Evolutionary conservation across 140 eudicot genomes (phyloP).

Genomic region (Anethum foeniculum): DNA sequence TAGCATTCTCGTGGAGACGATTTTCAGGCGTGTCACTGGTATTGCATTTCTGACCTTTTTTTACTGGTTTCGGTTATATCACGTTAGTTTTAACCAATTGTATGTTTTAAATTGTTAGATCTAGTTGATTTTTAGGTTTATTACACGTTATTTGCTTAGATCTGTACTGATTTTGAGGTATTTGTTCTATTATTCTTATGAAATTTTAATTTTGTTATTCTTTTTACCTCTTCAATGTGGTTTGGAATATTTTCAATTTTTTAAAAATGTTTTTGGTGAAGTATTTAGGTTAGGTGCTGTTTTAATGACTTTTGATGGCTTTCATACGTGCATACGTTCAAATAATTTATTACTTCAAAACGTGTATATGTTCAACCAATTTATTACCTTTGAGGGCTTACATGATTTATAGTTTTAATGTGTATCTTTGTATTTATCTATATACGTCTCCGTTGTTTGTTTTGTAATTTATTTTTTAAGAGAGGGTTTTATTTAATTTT

Average conservation of each 20-base stretch:
- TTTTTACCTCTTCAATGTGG: background rate
- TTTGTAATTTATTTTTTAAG: background rate
- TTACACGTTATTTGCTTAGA: slow-evolving; percentile 13
- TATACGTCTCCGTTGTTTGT: background rate
- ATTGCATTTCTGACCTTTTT: slow-evolving; percentile 1
- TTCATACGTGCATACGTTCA: background rate
- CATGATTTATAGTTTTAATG: background rate
- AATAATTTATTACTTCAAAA: background rate
- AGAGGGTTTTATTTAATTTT: background rate
- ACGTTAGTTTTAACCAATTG: background rate
- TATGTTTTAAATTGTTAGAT: slow-evolving; percentile 15
- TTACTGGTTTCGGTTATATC: background rate
- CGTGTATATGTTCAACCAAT: background rate
- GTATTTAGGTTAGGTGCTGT: background rate
- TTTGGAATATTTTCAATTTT: background rate
- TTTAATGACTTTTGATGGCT: background rate
- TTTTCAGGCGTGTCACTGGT: slow-evolving; percentile 7
- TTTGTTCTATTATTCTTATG: background rate
- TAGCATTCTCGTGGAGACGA: slow-evolving; percentile 4
- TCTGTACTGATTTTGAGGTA: background rate
- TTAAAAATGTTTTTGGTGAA: background rate
- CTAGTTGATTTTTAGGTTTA: slow-evolving; percentile 8
- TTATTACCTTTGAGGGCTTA: background rate
- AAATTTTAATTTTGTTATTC: background rate
- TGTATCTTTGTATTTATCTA: no score